Percentiles rank a stretch among this genome's conserved stretches.
These are phyloP conservation scores for Incumbomyces lentus DNA, from an alignment of 2,329 filamentous ascomycete species.

Conservation along the genomic window DNA sequence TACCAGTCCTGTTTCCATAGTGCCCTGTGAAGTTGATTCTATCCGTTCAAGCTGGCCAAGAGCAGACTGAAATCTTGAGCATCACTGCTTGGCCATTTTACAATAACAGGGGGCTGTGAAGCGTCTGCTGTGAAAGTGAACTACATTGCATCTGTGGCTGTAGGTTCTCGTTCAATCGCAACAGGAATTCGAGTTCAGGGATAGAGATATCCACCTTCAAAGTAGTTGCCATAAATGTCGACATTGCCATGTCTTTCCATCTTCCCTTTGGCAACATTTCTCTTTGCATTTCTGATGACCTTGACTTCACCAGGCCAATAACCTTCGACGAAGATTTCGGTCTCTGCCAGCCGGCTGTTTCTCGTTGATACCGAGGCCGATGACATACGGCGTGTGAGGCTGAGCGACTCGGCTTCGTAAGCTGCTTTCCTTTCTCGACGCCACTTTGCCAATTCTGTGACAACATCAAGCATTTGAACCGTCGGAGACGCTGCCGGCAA, in stretches of 20 bases:
- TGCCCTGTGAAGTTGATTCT: too few species aligned
- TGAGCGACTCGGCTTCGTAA: conserved; percentile 28
- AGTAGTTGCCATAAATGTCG: conserved; percentile 45
- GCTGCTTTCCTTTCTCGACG: conserved; percentile 42
- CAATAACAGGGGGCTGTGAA: too few species aligned
- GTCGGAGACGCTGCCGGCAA: neutral
- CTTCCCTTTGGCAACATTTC: conserved; percentile 12
- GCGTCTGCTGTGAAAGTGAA: too few species aligned
- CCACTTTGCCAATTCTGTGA: conserved; percentile 45
- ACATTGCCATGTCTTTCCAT: conserved; percentile 34
- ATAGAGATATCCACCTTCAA: conserved; percentile 43
- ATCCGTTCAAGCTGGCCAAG: too few species aligned
- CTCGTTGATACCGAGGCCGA: neutral
- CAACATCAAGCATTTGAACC: conserved; percentile 33
- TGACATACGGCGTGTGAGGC: neutral
- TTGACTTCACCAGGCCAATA: conserved; percentile 51
- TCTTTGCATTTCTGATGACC: conserved; percentile 39
- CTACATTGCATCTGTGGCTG: too few species aligned
- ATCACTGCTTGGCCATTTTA: too few species aligned
- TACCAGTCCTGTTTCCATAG: too few species aligned
- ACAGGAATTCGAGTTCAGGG: conserved; percentile 27
- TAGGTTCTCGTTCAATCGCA: neutral
- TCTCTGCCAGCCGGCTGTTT: neutral
- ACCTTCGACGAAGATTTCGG: conserved; percentile 37
- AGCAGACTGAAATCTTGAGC: too few species aligned